These are phyloP conservation scores for Dalbergia cochinchinensis DNA, from an alignment of 306 rosid genomes.

Conservation along the genomic window DNA sequence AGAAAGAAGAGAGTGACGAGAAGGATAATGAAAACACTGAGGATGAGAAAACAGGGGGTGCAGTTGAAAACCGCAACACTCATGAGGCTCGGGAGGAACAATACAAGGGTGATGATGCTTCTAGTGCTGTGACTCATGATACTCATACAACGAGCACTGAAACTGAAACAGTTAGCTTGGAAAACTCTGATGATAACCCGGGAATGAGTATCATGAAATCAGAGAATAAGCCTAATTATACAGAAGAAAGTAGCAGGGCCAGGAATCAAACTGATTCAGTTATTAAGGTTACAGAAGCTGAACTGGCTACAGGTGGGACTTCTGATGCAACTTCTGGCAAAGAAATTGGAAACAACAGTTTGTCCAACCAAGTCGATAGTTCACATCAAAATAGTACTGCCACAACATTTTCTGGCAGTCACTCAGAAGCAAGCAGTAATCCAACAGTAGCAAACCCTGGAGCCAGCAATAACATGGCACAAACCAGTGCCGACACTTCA, in stretches of 20 bases:
- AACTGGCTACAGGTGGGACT: slow-evolving; percentile 43
- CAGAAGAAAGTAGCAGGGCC: slow-evolving; percentile 38
- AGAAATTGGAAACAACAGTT: slow-evolving; percentile 38
- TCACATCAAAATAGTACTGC: slow-evolving; percentile 40
- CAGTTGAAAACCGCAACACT: slow-evolving; percentile 53
- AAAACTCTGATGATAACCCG: slow-evolving; percentile 45
- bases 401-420: slow-evolving; percentile 39
- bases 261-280: slow-evolving; percentile 45
- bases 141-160: slow-evolving; percentile 48
- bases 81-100: slow-evolving; percentile 87
- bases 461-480: slow-evolving; percentile 46
- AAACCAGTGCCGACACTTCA: slow-evolving; percentile 35
- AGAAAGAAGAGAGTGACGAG: slow-evolving; percentile 52
- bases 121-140: slow-evolving; percentile 87
- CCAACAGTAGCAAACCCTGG: slow-evolving; percentile 30
- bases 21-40: slow-evolving; percentile 42
- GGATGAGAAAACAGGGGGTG: slow-evolving; percentile 54
- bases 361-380: slow-evolving; percentile 42
- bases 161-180: slow-evolving; percentile 40
- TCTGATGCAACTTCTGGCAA: slow-evolving; percentile 39
- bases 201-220: slow-evolving; percentile 46
- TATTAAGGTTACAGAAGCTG: slow-evolving; percentile 48
- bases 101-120: slow-evolving; percentile 89
- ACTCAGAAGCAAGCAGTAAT: slow-evolving; percentile 50
- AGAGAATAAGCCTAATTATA: slow-evolving; percentile 37